Evolutionary conservation across 768 basidiomycete species (phyloP).

Genomic region (Tulasnella sp.): DNA sequence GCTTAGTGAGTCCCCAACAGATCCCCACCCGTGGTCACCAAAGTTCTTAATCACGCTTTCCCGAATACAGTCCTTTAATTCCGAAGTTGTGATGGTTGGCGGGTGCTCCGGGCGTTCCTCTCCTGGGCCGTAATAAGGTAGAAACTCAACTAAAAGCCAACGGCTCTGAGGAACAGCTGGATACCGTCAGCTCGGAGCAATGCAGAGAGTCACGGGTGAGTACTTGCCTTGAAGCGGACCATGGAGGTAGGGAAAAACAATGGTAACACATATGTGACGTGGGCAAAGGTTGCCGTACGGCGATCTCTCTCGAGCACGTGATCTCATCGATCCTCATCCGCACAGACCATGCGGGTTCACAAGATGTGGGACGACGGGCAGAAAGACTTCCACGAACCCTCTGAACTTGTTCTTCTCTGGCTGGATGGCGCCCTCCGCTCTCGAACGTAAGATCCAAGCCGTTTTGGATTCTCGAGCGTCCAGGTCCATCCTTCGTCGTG

Average conservation of each 20-base stretch:
- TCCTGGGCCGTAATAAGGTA: conserved; percentile 28
- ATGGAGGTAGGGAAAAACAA: conserved; percentile 27
- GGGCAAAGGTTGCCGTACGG: background rate
- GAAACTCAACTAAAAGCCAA: conserved; percentile 79
- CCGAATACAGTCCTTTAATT: conserved; percentile 41
- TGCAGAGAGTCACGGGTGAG: background rate
- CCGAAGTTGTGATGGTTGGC: conserved; percentile 22
- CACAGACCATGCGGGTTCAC: no score
- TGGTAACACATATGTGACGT: background rate
- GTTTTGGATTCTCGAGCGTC: conserved; percentile 12
- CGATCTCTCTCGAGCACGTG: no score
- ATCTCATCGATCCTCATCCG: no score
- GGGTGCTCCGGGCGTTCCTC: conserved; percentile 14
- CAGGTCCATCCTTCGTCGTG: conserved; percentile 11
- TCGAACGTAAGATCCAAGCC: conserved; percentile 4
- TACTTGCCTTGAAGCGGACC: conserved; percentile 57
- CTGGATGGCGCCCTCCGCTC: background rate
- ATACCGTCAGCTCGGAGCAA: background rate
- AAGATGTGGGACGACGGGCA: no score
- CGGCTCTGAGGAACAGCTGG: conserved; percentile 46
- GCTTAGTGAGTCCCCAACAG: conserved; percentile 54
- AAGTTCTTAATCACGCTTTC: conserved; percentile 60
- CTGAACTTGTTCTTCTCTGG: background rate
- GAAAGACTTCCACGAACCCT: no score
- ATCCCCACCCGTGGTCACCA: conserved; percentile 79